Conservation (phyloP, 805 yeast species). For the Ogataea nonfermentans region DNA sequence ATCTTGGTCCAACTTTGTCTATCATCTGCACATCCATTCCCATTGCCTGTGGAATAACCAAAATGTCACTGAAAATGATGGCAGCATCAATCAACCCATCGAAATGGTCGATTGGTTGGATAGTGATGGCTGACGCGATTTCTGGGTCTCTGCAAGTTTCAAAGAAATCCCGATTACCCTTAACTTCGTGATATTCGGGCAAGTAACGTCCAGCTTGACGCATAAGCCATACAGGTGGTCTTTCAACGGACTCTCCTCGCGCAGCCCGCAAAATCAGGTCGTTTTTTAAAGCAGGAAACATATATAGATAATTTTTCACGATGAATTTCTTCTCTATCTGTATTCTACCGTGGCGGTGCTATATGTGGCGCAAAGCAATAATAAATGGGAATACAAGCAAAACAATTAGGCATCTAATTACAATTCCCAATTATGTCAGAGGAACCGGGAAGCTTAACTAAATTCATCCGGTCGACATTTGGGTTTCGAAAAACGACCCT, state of each 20-base stretch:
- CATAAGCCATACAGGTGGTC: conserved; percentile 99
- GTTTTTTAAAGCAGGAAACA: conserved; percentile 77
- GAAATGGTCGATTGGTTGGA: conserved; percentile 90
- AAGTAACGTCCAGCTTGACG: conserved; percentile 95
- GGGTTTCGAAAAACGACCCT: conserved; percentile 75
- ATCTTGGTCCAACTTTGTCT: conserved; percentile 92
- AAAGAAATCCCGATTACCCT: conserved; percentile 83
- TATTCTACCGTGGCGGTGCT: conserved; percentile 1
- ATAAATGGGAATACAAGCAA: background rate
- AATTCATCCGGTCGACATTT: conserved; percentile 47
- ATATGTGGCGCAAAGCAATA: conserved; percentile 8
- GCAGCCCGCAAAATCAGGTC: conserved; percentile 93
- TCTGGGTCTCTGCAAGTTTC: conserved; percentile 96
- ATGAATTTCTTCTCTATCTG: background rate
- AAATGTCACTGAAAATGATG: conserved; percentile 90
- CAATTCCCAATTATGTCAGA: conserved; percentile 8
- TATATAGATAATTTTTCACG: background rate
- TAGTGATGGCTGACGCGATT: conserved; percentile 88
- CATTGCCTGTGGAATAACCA: conserved; percentile 97
- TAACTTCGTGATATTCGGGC: conserved; percentile 89
- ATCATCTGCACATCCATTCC: conserved; percentile 93
- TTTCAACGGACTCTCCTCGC: conserved; percentile 81
- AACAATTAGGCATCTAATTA: background rate
- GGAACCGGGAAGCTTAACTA: conserved; percentile 21
- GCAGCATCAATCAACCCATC: conserved; percentile 94